These are phyloP conservation scores for Neurospora sublineolata DNA, from an alignment of 495 filamentous ascomycete genomes.

Conservation along the genomic window DNA sequence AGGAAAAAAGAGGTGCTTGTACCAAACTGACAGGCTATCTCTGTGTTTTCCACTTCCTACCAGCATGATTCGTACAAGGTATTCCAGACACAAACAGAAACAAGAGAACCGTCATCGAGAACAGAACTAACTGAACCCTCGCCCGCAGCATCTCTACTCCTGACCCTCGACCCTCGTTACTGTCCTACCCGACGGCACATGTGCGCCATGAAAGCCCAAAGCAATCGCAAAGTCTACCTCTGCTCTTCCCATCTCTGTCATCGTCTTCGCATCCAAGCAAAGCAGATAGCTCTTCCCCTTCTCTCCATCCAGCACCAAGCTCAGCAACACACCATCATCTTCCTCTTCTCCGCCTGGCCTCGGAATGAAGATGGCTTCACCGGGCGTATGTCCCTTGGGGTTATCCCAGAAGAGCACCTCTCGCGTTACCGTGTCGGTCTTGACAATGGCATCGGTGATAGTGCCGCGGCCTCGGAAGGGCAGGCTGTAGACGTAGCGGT, in stretches of 20 bases:
- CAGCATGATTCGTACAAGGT: neutral
- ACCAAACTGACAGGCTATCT: neutral
- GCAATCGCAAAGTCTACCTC: conserved; percentile 48
- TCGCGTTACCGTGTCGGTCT: conserved; percentile 50
- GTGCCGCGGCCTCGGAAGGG: conserved; percentile 46
- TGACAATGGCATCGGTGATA: conserved; percentile 55
- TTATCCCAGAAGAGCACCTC: conserved; percentile 40
- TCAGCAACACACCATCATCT: conserved; percentile 64
- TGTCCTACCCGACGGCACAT: conserved; percentile 15
- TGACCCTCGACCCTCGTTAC: neutral
- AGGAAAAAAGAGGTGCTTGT: neutral
- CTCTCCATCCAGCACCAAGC: conserved; percentile 56
- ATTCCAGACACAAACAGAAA: neutral
- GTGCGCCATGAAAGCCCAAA: conserved; percentile 63
- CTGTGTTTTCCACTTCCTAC: neutral
- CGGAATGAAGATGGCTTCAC: conserved; percentile 64
- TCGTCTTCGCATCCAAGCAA: conserved; percentile 51
- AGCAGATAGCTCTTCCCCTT: conserved; percentile 56
- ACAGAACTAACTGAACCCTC: neutral
- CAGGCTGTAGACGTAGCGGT: conserved; percentile 56
- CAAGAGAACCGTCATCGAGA: neutral
- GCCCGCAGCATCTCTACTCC: neutral
- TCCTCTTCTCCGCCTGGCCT: conserved; percentile 37
- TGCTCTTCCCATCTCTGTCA: conserved; percentile 58
- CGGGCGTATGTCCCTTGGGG: conserved; percentile 51